A percentile compares a stretch with the other conserved stretches of the same genome.
Conservation (phyloP, 2,329 filamentous ascomycete species). For the Alternaria solani region DNA sequence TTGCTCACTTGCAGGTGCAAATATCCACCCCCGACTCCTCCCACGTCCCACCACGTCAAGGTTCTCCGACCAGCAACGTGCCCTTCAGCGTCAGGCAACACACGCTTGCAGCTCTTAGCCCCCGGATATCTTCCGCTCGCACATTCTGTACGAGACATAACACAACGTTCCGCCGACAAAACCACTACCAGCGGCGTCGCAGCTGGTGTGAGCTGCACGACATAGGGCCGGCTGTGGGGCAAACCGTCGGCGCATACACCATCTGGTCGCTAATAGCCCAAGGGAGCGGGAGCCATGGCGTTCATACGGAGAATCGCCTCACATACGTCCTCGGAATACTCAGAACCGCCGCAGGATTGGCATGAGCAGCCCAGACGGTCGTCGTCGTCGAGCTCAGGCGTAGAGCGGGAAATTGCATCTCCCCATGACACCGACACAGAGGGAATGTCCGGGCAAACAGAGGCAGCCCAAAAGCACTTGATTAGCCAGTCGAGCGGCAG, state of each 20-base stretch:
- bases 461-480: conserved; percentile 4
- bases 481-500: conserved; percentile 6
- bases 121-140: neutral
- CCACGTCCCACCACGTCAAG: conserved; percentile 12
- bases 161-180: neutral
- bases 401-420: conserved; percentile 31
- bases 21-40: conserved; percentile 3
- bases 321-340: conserved; percentile 23
- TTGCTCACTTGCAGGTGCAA: conserved; percentile 5
- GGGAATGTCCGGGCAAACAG: conserved; percentile 15
- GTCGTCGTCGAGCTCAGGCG: conserved; percentile 26
- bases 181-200: neutral
- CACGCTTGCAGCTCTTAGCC: neutral
- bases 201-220: conserved; percentile 3
- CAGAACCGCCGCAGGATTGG: conserved; percentile 14
- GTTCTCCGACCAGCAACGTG: conserved; percentile 7
- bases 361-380: conserved; percentile 37
- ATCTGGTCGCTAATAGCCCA: conserved; percentile 3
- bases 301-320: conserved; percentile 31
- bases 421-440: conserved; percentile 19
- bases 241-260: conserved; percentile 7
- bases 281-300: conserved; percentile 29
- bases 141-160: neutral
- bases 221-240: conserved; percentile 8
- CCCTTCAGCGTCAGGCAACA: conserved; percentile 3